Base-by-base conservation (phyloP, 495 filamentous ascomycete genomes). In the Aspergillus sclerotiicarbonarius region DNA sequence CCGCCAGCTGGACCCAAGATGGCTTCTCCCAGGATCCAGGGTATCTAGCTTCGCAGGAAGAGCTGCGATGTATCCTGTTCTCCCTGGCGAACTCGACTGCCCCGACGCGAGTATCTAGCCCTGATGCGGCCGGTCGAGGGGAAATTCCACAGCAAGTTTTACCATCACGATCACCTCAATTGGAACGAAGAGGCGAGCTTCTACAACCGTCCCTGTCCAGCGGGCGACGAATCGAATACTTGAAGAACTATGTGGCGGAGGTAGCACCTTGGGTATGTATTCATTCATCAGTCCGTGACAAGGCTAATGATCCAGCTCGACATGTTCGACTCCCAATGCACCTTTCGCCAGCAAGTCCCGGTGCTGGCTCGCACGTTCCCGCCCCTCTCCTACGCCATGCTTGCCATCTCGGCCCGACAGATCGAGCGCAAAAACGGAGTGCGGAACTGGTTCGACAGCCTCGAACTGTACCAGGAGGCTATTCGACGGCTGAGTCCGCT, bases 311-410 rank as follows among this genome's bases (percentile, higher is more conserved):
- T 29, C 18, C 47, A 75, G 76, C 76, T 81, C 4, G 79, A 81
- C 56, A 81, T 77, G 76, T 80, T 81, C 53, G 79, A 81, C 53
- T 71, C 69, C 19, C 64, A 70, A 41, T 71, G 68, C 41, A 70
- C 68, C 8, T 79, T 79, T 59, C 70, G 70, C 15, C 62, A 75
- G 1, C 72, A 79, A 44, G 62, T 77, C 29, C 74, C 74, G 6
- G 66, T 67, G 3, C 61, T 78, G 10, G 73, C 74, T 19, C 67
- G 65, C 3, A 66, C 60, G 1, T 79, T 71, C 43, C 73, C 75
- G 0, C 68, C 76, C 4, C 66, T 79, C 0, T 61, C 68, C 9
- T 75, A 73, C 57, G 75, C 73, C 5, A 67, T 79, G 16, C 71
- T 77, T 18, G 76, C 76, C 10, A 70, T 76, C 18, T 77, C 75